Base-by-base conservation (phyloP, 2,329 filamentous ascomycete genomes). In the Tolypocladium nubicola region DNA sequence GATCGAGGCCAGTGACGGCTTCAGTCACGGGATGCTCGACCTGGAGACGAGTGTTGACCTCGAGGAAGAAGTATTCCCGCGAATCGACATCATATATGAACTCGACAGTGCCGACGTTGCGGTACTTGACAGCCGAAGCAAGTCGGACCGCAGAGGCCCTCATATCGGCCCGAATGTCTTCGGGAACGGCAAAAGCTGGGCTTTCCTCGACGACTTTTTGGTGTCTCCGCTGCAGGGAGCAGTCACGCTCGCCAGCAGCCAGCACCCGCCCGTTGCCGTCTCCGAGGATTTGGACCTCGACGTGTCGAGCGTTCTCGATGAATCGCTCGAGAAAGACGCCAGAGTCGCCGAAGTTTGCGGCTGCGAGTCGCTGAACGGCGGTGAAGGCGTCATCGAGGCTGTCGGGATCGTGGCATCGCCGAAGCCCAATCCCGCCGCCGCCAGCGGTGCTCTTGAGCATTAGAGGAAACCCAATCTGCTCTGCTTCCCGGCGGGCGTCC, bases 1-100 rank as follows among this genome's bases (percentile, higher is more conserved):
- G 75, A 66, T 92, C 88, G 53, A 89, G 80, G 0, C 82, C 85
- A 11, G 86, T 89, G 2, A 89, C 84, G 78, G 88, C 85, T 68
- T 92, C 88, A 0, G 89, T 92, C 10, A 72, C 70, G 26, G 72
- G 69, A 61, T 79, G 76, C 60, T 80, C 78, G 6, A 80, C 77
- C 58, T 80, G 78, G 4, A 79, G 62, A 4, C 77, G 67, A 0
- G 77, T 73, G 49, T 80, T 80, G 37, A 79, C 70, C 58, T 80
- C 77, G 0, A 79, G 66, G 58, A 79, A 79, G 59, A 73, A 79
- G 52, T 73, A 78, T 5, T 69, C 61, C 0, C 61, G 62, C 0
- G 67, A 68, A 30, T 70, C 64, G 19, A 68, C 60, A 53, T 78
- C 75, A 19, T 74, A 71, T 5, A 78, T 67, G 58, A 76, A 78